These are phyloP conservation scores for Pleurotus pulmonarius DNA, from an alignment of 768 basidiomycete species.

Conservation along the genomic window DNA sequence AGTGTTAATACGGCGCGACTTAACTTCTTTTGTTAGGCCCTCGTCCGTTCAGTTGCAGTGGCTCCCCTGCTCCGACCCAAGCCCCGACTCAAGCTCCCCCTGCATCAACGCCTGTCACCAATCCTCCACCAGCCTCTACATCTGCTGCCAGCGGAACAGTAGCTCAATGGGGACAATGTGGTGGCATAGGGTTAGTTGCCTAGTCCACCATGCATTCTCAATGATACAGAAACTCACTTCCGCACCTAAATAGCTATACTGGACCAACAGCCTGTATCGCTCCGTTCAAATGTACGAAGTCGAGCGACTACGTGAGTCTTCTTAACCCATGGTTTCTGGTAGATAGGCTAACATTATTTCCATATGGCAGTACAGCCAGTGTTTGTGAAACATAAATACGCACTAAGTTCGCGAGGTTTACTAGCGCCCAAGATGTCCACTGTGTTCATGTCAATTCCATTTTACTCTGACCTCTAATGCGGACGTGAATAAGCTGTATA, in stretches of 20 bases:
- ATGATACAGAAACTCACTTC: not conserved
- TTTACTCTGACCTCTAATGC: too few relatives aligned
- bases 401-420: too few relatives aligned
- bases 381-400: slow-evolving; percentile 10
- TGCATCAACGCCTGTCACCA: slow-evolving; percentile 12
- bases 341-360: not conserved
- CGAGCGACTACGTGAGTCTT: slow-evolving; percentile 30
- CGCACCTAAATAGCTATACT: slow-evolving; percentile 21
- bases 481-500: too few relatives aligned
- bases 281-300: slow-evolving; percentile 28
- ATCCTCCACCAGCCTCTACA: slow-evolving; percentile 14
- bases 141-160: slow-evolving; percentile 23
- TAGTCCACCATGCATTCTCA: not conserved
- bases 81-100: slow-evolving; percentile 12
- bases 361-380: slow-evolving; percentile 22
- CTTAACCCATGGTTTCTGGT: not conserved
- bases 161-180: slow-evolving; percentile 40
- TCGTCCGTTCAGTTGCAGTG: slow-evolving; percentile 32
- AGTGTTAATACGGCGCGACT: not conserved
- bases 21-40: slow-evolving; percentile 22
- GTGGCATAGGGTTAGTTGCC: slow-evolving; percentile 29
- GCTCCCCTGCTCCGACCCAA: slow-evolving; percentile 10
- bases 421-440: too few relatives aligned
- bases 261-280: slow-evolving; percentile 33
- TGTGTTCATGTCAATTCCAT: too few relatives aligned